Percentiles rank a stretch among this genome's conserved stretches.
Evolutionary conservation across 179 eudicot genomes (phyloP).

Genomic region (Pouteria campechiana): DNA sequence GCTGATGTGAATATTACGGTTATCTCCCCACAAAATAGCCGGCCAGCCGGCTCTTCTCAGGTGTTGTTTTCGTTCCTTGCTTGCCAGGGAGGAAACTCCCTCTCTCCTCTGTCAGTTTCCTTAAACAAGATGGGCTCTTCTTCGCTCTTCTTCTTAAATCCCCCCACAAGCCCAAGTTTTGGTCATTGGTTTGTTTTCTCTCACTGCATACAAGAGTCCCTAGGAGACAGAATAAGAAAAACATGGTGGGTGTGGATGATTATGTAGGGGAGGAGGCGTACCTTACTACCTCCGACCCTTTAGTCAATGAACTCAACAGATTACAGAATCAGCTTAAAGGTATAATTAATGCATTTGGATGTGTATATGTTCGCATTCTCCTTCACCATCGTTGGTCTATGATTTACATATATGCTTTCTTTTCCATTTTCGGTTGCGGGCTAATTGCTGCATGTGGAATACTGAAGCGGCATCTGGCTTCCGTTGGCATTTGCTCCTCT

Average conservation of each 20-base stretch:
- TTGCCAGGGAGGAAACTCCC: constrained; percentile 11
- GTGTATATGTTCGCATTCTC: neutral
- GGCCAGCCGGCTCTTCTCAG: constrained; percentile 31
- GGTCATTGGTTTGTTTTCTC: neutral
- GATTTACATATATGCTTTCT: too few species aligned
- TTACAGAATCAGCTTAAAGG: constrained; percentile 80
- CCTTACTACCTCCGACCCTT: constrained; percentile 45
- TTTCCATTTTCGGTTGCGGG: too few species aligned
- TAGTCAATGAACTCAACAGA: constrained; percentile 57
- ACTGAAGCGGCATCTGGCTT: too few species aligned
- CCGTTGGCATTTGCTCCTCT: too few species aligned
- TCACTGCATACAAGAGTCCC: constrained; percentile 1
- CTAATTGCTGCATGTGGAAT: too few species aligned
- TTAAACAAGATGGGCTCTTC: constrained; percentile 26
- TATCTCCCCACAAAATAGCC: too few species aligned
- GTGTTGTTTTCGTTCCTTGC: constrained; percentile 8
- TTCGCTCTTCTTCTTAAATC: constrained; percentile 4
- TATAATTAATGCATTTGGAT: constrained; percentile 4
- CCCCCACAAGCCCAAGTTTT: constrained; percentile 5
- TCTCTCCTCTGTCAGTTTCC: constrained; percentile 48
- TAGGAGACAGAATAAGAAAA: neutral
- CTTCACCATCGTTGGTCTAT: too few species aligned
- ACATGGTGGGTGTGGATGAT: constrained; percentile 25
- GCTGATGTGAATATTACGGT: too few species aligned
- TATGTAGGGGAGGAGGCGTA: constrained; percentile 13